phyloP scores from a whole-genome alignment of 495 filamentous ascomycete genomes.

The Talaromyces ruber region DNA sequence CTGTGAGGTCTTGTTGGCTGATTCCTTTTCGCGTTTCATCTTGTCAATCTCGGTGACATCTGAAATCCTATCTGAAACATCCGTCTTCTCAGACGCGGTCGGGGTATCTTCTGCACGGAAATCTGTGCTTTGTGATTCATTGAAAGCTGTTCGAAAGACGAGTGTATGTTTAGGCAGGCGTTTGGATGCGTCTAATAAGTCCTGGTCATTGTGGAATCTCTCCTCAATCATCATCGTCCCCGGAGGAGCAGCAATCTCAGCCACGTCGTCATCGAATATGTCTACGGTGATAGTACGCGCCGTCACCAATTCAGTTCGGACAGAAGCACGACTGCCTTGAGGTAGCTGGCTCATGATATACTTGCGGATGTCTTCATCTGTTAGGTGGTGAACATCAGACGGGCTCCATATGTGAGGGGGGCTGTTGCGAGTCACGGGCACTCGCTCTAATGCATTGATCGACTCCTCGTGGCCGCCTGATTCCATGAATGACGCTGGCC shows the following conservation, averaged over 20 bases:
- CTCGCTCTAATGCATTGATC: conserved; percentile 40
- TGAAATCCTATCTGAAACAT: background rate
- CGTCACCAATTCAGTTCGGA: conserved; percentile 54
- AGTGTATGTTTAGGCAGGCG: conserved; percentile 31
- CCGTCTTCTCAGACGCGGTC: background rate
- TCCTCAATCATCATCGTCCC: conserved; percentile 60
- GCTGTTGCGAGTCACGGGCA: background rate
- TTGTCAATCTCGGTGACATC: background rate
- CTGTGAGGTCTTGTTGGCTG: background rate
- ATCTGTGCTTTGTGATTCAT: conserved; percentile 31
- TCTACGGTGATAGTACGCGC: conserved; percentile 68
- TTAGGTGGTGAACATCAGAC: conserved; percentile 24
- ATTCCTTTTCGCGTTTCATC: background rate
- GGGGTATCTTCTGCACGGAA: conserved; percentile 8
- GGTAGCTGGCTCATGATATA: conserved; percentile 41
- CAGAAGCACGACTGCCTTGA: conserved; percentile 44
- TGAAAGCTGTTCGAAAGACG: conserved; percentile 38
- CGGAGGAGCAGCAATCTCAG: conserved; percentile 53
- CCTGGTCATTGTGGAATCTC: conserved; percentile 31
- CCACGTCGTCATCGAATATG: conserved; percentile 50
- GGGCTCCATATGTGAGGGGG: conserved; percentile 2
- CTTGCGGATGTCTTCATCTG: conserved; percentile 35
- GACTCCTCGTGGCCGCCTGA: conserved; percentile 29
- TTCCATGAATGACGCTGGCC: conserved; percentile 28
- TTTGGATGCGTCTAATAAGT: conserved; percentile 9